phyloP scores from a whole-genome alignment of 257 asterid genomes.

The Primulina huaijiensis region DNA sequence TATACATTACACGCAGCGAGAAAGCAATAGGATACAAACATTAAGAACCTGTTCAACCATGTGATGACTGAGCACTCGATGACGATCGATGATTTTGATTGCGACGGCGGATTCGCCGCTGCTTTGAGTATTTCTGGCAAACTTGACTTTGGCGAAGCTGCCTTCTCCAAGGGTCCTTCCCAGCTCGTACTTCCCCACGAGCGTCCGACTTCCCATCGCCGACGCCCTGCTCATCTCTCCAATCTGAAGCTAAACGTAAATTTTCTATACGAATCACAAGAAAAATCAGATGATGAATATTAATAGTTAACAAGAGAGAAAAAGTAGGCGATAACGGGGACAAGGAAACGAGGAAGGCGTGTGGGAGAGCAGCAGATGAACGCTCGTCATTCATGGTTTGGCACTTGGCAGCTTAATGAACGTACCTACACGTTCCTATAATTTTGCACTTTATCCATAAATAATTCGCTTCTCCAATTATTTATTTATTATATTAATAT shows the following conservation, averaged over 20 bases:
- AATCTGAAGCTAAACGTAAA: too few relatives aligned
- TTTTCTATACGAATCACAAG: too few relatives aligned
- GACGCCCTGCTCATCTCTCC: background rate
- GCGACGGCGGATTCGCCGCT: conserved; percentile 47
- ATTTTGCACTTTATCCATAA: too few relatives aligned
- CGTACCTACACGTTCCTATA: too few relatives aligned
- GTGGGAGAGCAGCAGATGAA: background rate
- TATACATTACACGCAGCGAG: too few relatives aligned
- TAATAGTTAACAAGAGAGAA: background rate
- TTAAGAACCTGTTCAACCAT: conserved; percentile 64
- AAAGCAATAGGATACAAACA: background rate
- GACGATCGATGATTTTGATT: conserved; percentile 72
- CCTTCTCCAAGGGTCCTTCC: conserved; percentile 83
- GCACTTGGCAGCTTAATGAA: too few relatives aligned
- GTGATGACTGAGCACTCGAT: conserved; percentile 56
- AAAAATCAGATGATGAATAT: background rate
- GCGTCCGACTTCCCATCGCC: conserved; percentile 36
- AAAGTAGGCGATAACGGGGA: background rate
- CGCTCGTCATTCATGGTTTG: background rate
- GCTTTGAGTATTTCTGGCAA: conserved; percentile 44
- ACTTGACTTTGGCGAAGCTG: conserved; percentile 75
- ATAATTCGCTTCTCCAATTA: too few relatives aligned
- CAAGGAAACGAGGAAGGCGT: background rate
- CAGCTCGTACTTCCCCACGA: conserved; percentile 69
- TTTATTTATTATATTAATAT: too few relatives aligned